These are phyloP conservation scores for Coniosporium apollinis DNA, from an alignment of 495 filamentous ascomycete genomes.

Conservation along the genomic window DNA sequence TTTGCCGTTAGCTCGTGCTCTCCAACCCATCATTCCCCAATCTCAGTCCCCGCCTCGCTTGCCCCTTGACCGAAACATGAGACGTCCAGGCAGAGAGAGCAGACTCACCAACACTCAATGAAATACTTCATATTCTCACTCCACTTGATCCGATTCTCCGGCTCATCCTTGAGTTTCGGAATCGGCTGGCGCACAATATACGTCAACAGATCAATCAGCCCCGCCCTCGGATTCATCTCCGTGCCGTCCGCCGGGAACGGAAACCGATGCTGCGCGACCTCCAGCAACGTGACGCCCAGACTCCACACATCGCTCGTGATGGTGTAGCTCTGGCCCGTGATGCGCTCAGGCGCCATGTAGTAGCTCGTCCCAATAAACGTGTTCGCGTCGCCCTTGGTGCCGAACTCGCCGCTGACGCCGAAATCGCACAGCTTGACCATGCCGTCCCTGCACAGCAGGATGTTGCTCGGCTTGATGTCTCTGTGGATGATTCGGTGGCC, in stretches of 20 bases:
- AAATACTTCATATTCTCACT: constrained; percentile 96
- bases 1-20: too few relatives aligned
- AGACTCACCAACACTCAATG: constrained; percentile 92
- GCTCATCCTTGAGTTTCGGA: constrained; percentile 91
- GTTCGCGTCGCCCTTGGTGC: constrained; percentile 95
- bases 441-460: constrained; percentile 79
- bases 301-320: constrained; percentile 99
- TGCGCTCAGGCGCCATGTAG: constrained; percentile 98
- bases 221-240: constrained; percentile 73
- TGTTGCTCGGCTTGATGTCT: constrained; percentile 98
- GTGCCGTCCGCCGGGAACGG: constrained; percentile 94
- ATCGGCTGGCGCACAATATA: constrained; percentile 95
- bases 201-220: constrained; percentile 84
- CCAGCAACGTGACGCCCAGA: constrained; percentile 83
- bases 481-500: constrained; percentile 93
- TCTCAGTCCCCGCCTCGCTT: too few relatives aligned
- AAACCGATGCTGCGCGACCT: constrained; percentile 95
- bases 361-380: constrained; percentile 98
- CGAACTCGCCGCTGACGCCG: constrained; percentile 92
- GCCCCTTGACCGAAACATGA: too few relatives aligned
- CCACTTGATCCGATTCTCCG: constrained; percentile 64
- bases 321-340: constrained; percentile 92
- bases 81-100: not conserved
- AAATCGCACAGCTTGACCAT: constrained; percentile 98
- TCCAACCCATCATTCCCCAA: constrained; percentile 3